Evolutionary conservation across 2,329 filamentous ascomycete species (phyloP).

Genomic region (Talaromyces pinophilus): DNA sequence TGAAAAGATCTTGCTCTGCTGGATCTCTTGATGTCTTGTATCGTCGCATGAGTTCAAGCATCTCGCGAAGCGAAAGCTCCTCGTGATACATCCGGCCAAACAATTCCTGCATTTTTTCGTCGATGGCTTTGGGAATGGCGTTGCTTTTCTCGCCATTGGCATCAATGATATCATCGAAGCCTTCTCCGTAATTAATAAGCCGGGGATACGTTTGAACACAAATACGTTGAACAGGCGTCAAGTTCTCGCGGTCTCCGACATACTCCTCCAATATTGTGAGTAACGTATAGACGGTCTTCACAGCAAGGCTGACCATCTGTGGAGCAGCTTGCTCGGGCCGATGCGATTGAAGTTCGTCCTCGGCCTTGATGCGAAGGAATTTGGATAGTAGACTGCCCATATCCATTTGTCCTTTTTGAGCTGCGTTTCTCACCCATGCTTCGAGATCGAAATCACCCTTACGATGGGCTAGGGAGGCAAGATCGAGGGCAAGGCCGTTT

Average conservation of each 20-base stretch:
- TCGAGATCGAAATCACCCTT: constrained; percentile 77
- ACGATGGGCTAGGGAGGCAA: constrained; percentile 81
- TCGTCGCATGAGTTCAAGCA: constrained; percentile 78
- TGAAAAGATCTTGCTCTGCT: constrained; percentile 89
- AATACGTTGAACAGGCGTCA: constrained; percentile 78
- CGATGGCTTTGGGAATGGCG: constrained; percentile 72
- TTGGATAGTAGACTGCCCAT: constrained; percentile 72
- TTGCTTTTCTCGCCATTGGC: constrained; percentile 81
- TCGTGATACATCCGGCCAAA: constrained; percentile 98
- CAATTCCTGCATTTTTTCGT: constrained; percentile 92
- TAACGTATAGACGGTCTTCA: constrained; percentile 81
- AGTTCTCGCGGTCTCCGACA: constrained; percentile 61
- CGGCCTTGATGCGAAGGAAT: constrained; percentile 81
- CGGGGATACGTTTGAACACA: constrained; percentile 93
- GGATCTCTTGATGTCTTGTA: constrained; percentile 87
- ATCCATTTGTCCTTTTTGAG: constrained; percentile 63
- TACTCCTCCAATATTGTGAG: constrained; percentile 76
- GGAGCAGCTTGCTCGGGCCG: constrained; percentile 65
- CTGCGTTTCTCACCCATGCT: constrained; percentile 74
- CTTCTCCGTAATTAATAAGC: constrained; percentile 93
- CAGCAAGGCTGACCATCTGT: constrained; percentile 72
- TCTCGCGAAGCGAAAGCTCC: constrained; percentile 80
- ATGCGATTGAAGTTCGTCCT: constrained; percentile 74
- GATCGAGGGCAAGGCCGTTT: constrained; percentile 83
- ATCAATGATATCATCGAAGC: constrained; percentile 88